Percentiles rank a stretch among this genome's conserved stretches.
These are phyloP conservation scores for Rhododendron ferrugineum DNA, from an alignment of 148 eudicot species.

Conservation along the genomic window DNA sequence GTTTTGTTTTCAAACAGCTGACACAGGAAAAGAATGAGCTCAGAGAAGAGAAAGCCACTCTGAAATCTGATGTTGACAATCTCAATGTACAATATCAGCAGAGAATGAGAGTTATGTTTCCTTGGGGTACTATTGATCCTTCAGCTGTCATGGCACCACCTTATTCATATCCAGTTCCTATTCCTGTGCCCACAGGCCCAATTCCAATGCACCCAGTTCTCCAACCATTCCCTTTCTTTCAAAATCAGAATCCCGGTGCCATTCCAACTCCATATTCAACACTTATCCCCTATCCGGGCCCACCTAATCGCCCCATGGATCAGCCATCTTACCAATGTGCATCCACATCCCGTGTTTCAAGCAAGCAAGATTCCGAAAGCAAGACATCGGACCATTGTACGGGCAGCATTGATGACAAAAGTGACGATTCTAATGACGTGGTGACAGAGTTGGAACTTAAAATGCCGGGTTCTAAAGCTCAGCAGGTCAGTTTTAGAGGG, in stretches of 20 bases:
- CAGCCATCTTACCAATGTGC: conserved; percentile 34
- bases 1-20: conserved; percentile 30
- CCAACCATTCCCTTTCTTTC: conserved; percentile 51
- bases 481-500: conserved; percentile 30
- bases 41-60: conserved; percentile 55
- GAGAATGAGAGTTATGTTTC: conserved; percentile 42
- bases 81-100: conserved; percentile 57
- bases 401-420: conserved; percentile 26
- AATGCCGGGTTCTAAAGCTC: conserved; percentile 55
- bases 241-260: conserved; percentile 39
- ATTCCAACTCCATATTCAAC: conserved; percentile 35
- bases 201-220: conserved; percentile 54
- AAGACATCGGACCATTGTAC: conserved; percentile 26
- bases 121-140: conserved; percentile 56
- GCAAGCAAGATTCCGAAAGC: conserved; percentile 37
- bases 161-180: conserved; percentile 45
- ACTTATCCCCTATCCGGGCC: conserved; percentile 38
- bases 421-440: conserved; percentile 41
- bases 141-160: conserved; percentile 53
- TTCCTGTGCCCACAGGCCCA: conserved; percentile 42
- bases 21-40: conserved; percentile 72
- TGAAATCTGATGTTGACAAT: conserved; percentile 56
- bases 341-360: conserved; percentile 32
- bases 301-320: conserved; percentile 32
- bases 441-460: conserved; percentile 64